These are phyloP conservation scores for Earliella scabrosa DNA, from an alignment of 1,284 basidiomycete species.

Conservation along the genomic window DNA sequence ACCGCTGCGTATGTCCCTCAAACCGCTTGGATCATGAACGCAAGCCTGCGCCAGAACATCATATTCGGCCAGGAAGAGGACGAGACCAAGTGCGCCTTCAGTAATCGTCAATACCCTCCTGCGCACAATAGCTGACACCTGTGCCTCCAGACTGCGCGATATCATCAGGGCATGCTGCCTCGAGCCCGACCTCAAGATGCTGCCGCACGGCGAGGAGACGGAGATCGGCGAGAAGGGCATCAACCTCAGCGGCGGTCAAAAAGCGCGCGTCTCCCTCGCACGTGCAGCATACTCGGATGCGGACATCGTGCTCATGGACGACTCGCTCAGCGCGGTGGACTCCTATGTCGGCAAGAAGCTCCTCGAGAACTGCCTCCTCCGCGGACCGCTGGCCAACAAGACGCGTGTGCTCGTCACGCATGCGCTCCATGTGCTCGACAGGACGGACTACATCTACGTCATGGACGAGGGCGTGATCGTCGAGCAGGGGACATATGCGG, in stretches of 20 bases:
- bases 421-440: conserved; percentile 72
- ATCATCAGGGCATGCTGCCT: conserved; percentile 66
- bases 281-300: conserved; percentile 79
- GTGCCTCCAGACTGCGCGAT: conserved; percentile 55
- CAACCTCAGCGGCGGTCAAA: conserved; percentile 55
- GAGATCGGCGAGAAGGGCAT: conserved; percentile 88
- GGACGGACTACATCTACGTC: conserved; percentile 71
- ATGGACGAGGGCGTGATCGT: conserved; percentile 72
- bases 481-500: conserved; percentile 67
- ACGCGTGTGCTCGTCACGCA: conserved; percentile 84
- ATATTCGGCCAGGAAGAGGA: conserved; percentile 66
- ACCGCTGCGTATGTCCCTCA: conserved; percentile 79
- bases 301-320: conserved; percentile 75
- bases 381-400: conserved; percentile 58
- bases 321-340: conserved; percentile 77
- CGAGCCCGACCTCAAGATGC: conserved; percentile 66
- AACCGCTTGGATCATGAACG: conserved; percentile 80
- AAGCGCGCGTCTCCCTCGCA: conserved; percentile 85
- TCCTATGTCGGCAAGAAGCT: conserved; percentile 67
- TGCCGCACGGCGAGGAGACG: conserved; percentile 72
- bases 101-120: too few species aligned
- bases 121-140: too few species aligned
- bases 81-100: conserved; percentile 46
- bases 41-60: conserved; percentile 70
- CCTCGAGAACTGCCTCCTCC: conserved; percentile 62